Evolutionary conservation across 2,329 filamentous ascomycete species (phyloP), one percentile per base, ranked within the genome.

Genomic region (Exophiala sideris): DNA sequence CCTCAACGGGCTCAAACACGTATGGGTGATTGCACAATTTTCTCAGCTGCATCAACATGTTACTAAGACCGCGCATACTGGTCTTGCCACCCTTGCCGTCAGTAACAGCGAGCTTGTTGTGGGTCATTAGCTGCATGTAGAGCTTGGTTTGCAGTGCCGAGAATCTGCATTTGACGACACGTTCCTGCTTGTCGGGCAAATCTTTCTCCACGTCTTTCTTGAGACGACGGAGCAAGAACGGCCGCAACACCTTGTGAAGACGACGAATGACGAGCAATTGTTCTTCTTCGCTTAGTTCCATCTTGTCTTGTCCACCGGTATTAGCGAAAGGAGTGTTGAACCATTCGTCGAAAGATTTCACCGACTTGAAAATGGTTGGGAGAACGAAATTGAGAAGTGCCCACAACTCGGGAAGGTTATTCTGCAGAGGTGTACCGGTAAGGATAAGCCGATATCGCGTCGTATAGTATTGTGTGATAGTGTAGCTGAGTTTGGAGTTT

Each of bases 191-290:
- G 81, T 99, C 92, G 0, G 94, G 94, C 59, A 99, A 79, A 72
- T 99, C 94, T 75, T 97, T 96, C 73, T 99, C 94, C 70, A 99
- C 94, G 76, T 99, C 94, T 76, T 96, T 97, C 84, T 99, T 99
- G 67, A 99, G 79, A 84, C 94, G 94, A 76, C 94, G 89, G 52
- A 99, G 86, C 71, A 99, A 76, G 88, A 99, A 99, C 2, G 94
- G 94, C 57, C 94, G 85, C 65, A 99, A 78, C 67, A 99, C 94
- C 81, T 97, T 99, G 76, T 99, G 94, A 57, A 99, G 80, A 79
- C 94, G 92, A 69, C 91, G 88, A 80, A 99, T 99, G 66, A 99
- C 91, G 53, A 99, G 87, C 72, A 99, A 84, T 70, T 96, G 91
- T 74, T 99, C 94, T 94, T 99, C 94, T 94, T 99, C 94, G 10